A percentile compares a stretch with the other conserved stretches of the same genome.
These are phyloP conservation scores for Paecilomyces fulvus DNA, from an alignment of 2,329 filamentous ascomycete genomes.

Conservation along the genomic window DNA sequence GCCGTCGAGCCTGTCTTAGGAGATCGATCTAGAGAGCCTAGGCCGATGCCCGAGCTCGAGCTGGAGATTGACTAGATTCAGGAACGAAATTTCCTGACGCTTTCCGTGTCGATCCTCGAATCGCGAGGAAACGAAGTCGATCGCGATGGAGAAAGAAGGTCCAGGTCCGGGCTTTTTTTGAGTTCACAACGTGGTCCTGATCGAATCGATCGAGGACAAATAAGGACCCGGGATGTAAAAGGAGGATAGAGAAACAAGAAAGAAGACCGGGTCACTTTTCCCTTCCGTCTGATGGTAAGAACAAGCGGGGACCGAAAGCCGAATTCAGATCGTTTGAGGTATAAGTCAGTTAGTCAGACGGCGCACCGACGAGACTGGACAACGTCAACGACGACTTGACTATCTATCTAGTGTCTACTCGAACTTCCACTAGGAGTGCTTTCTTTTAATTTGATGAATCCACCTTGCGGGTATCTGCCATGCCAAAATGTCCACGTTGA, in stretches of 20 bases:
- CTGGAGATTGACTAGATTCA: not conserved
- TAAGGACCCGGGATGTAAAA: not conserved
- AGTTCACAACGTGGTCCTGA: not conserved
- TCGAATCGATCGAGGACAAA: not conserved
- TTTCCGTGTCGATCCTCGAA: not conserved
- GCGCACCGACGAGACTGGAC: not conserved
- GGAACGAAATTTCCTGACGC: not conserved
- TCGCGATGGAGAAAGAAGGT: not conserved
- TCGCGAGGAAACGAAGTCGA: not conserved
- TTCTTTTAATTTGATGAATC: not conserved
- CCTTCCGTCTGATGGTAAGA: not conserved
- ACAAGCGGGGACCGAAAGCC: not conserved
- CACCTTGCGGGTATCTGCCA: not conserved
- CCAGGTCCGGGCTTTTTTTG: not conserved
- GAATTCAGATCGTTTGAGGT: not conserved
- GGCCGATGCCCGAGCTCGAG: not conserved
- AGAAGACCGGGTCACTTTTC: not conserved
- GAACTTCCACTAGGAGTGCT: not conserved
- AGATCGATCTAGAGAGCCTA: not conserved
- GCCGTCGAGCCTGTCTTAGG: not conserved
- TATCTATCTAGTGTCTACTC: not conserved
- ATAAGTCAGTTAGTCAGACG: not conserved
- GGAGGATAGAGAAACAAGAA: not conserved
- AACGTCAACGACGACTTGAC: not conserved
- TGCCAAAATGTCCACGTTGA: not conserved